These are phyloP conservation scores for Russula earlei DNA, from an alignment of 768 basidiomycete genomes.

Conservation along the genomic window DNA sequence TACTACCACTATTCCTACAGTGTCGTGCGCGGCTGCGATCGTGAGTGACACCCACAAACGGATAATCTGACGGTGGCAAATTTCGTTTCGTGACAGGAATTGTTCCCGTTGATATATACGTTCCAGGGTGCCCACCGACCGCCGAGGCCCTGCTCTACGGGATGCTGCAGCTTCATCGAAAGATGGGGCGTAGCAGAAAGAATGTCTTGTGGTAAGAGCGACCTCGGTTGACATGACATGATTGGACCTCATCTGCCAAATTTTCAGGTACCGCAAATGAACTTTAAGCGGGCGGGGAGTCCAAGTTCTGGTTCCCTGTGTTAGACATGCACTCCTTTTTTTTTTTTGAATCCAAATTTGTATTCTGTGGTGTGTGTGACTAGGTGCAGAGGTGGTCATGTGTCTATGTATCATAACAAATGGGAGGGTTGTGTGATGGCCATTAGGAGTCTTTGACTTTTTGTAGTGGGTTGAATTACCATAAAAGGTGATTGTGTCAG, in stretches of 20 bases:
- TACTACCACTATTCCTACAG: slow-evolving; percentile 99
- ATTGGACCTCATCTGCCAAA: neutral
- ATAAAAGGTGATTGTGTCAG: no score
- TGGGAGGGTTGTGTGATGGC: no score
- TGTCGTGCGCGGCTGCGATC: slow-evolving; percentile 96
- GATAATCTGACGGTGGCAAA: slow-evolving; percentile 10
- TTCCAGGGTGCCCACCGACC: slow-evolving; percentile 88
- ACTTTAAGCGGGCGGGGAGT: neutral
- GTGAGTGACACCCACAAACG: slow-evolving; percentile 36
- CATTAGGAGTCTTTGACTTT: no score
- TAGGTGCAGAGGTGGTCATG: no score
- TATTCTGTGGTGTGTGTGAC: no score
- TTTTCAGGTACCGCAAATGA: slow-evolving; percentile 42
- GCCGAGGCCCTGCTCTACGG: slow-evolving; percentile 97
- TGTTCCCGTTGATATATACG: slow-evolving; percentile 97
- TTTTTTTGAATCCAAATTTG: no score
- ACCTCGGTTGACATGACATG: neutral
- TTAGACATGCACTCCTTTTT: no score
- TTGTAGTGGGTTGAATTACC: no score
- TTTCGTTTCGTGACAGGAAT: slow-evolving; percentile 45
- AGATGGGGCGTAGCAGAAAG: slow-evolving; percentile 86
- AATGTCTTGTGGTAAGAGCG: slow-evolving; percentile 68
- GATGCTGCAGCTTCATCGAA: slow-evolving; percentile 93
- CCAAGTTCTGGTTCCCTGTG: neutral
- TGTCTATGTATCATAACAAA: no score